Evolutionary conservation across 2,329 filamentous ascomycete genomes (phyloP).

Genomic region (Beauveria sp.): DNA sequence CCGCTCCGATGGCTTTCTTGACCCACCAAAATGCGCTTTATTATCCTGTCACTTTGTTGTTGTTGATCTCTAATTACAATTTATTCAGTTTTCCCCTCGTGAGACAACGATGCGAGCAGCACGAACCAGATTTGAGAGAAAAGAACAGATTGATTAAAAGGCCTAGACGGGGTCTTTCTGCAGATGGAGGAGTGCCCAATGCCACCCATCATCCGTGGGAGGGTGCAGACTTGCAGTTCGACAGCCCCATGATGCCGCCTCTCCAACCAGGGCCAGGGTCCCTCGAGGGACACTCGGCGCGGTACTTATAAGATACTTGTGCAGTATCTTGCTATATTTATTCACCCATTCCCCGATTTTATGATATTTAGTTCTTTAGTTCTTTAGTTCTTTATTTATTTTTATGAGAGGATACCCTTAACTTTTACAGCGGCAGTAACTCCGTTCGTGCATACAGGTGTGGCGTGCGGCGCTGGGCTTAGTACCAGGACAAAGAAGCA

Average conservation of each 20-base stretch:
- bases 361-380: too few species aligned
- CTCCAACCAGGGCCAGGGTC: background rate
- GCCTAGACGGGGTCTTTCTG: slow-evolving; percentile 4
- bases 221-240: background rate
- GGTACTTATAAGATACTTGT: slow-evolving; percentile 4
- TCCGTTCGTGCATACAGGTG: slow-evolving; percentile 2
- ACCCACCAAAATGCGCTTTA: too few species aligned
- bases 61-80: too few species aligned
- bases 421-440: background rate
- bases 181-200: background rate
- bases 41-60: too few species aligned
- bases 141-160: background rate
- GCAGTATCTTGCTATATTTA: background rate
- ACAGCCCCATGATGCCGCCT: background rate
- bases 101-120: background rate
- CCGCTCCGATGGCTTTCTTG: background rate
- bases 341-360: too few species aligned
- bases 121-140: background rate
- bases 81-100: background rate
- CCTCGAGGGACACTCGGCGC: background rate
- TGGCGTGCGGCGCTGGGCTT: background rate
- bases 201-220: background rate
- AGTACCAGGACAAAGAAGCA: background rate
- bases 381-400: too few species aligned
- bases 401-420: background rate